phyloP scores from a whole-genome alignment of 2,329 filamentous ascomycete genomes.

The Zelopaecilomyces penicillatus region DNA sequence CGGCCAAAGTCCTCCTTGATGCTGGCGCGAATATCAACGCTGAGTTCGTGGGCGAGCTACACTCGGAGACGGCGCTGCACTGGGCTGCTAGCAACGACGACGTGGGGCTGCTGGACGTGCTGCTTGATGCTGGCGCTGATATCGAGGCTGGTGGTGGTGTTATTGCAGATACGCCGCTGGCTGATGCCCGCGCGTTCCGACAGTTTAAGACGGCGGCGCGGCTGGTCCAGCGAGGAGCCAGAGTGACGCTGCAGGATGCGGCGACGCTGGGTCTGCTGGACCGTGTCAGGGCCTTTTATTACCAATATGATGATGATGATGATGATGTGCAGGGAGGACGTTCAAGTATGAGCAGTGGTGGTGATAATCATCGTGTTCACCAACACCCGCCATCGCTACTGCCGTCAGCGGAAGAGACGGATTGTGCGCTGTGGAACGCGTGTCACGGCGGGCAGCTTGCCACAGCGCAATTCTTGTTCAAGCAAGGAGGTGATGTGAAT shows the following conservation, averaged over 20 bases:
- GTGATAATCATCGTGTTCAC: too few species aligned
- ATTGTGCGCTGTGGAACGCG: conserved; percentile 11
- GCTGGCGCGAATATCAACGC: conserved; percentile 10
- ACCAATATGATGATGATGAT: background rate
- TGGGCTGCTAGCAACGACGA: conserved; percentile 13
- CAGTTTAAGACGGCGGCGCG: conserved; percentile 9
- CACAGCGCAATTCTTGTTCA: conserved; percentile 8
- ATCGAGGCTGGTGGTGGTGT: conserved; percentile 12
- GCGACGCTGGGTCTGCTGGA: conserved; percentile 11
- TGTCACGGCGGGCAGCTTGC: conserved; percentile 11
- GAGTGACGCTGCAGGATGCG: conserved; percentile 8
- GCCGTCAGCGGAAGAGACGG: conserved; percentile 2
- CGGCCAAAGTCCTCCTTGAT: conserved; percentile 3
- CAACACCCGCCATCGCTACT: too few species aligned
- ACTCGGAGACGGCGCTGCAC: conserved; percentile 12
- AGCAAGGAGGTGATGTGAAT: conserved; percentile 5
- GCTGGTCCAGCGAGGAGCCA: conserved; percentile 11
- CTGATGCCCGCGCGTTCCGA: conserved; percentile 10
- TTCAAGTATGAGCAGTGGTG: background rate
- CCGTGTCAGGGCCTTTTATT: conserved; percentile 3
- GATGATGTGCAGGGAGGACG: background rate
- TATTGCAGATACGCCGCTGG: conserved; percentile 11
- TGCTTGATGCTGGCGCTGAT: conserved; percentile 14
- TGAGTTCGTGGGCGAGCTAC: conserved; percentile 6
- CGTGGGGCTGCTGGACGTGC: conserved; percentile 8